Evolutionary conservation across 352 stramenopile genomes (phyloP), one percentile per base, ranked within the genome.

Genomic region (Globisporangium emineosum): DNA sequence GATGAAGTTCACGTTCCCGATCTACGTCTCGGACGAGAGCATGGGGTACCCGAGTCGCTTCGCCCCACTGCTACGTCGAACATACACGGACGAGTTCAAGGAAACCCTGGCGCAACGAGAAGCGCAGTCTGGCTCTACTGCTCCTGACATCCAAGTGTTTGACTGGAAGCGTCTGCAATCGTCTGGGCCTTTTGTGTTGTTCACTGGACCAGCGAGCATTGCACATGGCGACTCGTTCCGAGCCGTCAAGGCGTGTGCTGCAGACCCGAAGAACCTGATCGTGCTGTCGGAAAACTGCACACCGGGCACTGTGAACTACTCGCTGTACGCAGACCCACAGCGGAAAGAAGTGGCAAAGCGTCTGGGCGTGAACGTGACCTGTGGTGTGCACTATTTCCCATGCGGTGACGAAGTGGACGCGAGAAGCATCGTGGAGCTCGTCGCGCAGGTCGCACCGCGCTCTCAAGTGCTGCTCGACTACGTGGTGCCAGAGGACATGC

Each of bases 251-350:
- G 73, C 75, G 0, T 61, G 79, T 33, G 84, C 84, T 3, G 81
- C 62, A 13, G 83, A 96, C 40, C 76, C 84, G 1, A 89, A 89
- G 67, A 96, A 96, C 54, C 73, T 96, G 2, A 80, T 96, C 17
- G 86, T 96, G 4, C 72, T 96, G 8, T 96, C 88, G 8, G 88
- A 96, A 60, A 77, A 88, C 57, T 93, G 86, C 60, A 93, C 81
- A 15, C 81, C 77, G 13, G 88, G 86, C 3, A 91, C 82, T 27
- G 71, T 94, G 32, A 96, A 93, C 65, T 93, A 94, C 65, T 79
- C 79, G 40, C 66, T 96, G 37, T 93, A 93, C 58, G 83, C 86
- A 15, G 84, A 94, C 33, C 75, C 85, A 37, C 76, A 91, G 40
- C 82, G 86, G 1, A 84, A 81, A 27, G 81, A 88, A 19, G 76